phyloP scores from a whole-genome alignment of 495 filamentous ascomycete species.

The Lindgomyces ingoldianus region DNA sequence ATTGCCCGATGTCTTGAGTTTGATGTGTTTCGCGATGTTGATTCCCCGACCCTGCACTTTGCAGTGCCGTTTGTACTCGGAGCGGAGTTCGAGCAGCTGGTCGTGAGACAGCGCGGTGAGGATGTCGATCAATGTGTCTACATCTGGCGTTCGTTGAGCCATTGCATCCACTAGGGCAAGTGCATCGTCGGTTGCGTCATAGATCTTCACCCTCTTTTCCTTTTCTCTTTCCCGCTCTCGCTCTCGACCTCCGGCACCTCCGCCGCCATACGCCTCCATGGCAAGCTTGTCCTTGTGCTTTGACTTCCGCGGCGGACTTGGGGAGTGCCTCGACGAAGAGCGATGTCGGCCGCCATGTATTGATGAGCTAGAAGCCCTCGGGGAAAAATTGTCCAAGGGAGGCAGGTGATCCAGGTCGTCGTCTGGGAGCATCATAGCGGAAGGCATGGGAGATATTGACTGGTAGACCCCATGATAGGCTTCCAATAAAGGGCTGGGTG shows the following conservation, averaged over 20 bases:
- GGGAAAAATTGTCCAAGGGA: slow-evolving; percentile 34
- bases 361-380: slow-evolving; percentile 27
- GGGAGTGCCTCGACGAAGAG: slow-evolving; percentile 23
- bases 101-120: slow-evolving; percentile 81
- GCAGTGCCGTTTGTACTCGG: slow-evolving; percentile 86
- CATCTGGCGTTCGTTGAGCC: slow-evolving; percentile 63
- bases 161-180: slow-evolving; percentile 72
- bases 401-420: slow-evolving; percentile 45
- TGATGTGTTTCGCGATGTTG: slow-evolving; percentile 96
- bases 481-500: slow-evolving; percentile 82
- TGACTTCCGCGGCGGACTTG: slow-evolving; percentile 18
- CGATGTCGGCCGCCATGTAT: slow-evolving; percentile 25
- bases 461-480: slow-evolving; percentile 95
- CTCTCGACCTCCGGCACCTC: neutral
- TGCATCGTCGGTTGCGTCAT: slow-evolving; percentile 80
- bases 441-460: slow-evolving; percentile 92
- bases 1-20: slow-evolving; percentile 69
- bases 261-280: slow-evolving; percentile 13
- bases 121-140: slow-evolving; percentile 74
- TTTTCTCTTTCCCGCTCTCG: slow-evolving; percentile 23
- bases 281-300: slow-evolving; percentile 34
- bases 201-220: slow-evolving; percentile 61
- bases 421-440: slow-evolving; percentile 57
- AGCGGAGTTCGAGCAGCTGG: slow-evolving; percentile 78
- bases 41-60: slow-evolving; percentile 69